Evolutionary conservation across 129 eudicot species (phyloP).

Genomic region (Flaveria robusta): DNA sequence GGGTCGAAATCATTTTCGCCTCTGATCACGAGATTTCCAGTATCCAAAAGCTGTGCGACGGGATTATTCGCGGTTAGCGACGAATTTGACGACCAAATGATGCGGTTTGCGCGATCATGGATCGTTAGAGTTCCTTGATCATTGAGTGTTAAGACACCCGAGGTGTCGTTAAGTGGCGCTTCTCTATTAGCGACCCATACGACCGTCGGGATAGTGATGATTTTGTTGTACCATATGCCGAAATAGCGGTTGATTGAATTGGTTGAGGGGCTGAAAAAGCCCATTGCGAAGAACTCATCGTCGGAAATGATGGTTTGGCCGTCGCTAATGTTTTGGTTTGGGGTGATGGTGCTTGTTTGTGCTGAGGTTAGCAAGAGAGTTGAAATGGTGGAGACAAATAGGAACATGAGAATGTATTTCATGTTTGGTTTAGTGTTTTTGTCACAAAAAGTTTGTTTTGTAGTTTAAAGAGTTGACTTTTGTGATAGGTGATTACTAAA

Average conservation of each 20-base stretch:
- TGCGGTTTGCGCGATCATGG: constrained; percentile 21
- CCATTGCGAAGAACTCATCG: constrained; percentile 48
- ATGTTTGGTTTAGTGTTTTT: background rate
- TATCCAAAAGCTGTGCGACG: constrained; percentile 50
- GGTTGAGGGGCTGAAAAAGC: constrained; percentile 51
- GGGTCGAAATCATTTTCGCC: background rate
- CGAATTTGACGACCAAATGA: constrained; percentile 57
- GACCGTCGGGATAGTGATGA: constrained; percentile 19
- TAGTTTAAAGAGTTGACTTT: constrained; percentile 34
- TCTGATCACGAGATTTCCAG: constrained; percentile 58
- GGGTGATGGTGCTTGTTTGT: constrained; percentile 36
- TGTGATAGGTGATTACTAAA: background rate
- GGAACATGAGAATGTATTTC: constrained; percentile 15
- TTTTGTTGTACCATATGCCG: constrained; percentile 68
- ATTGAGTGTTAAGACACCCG: constrained; percentile 33
- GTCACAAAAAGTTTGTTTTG: constrained; percentile 26
- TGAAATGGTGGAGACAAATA: constrained; percentile 23
- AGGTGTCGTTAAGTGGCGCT: constrained; percentile 38
- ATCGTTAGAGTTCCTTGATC: constrained; percentile 40
- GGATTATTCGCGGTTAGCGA: constrained; percentile 27
- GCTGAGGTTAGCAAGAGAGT: constrained; percentile 23
- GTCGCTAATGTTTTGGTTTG: constrained; percentile 36
- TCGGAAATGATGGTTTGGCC: constrained; percentile 47
- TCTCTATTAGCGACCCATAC: constrained; percentile 73
- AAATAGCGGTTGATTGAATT: constrained; percentile 42